Evolutionary conservation across 2,329 filamentous ascomycete species (phyloP).

Genomic region (Ophiosphaerella narmari): DNA sequence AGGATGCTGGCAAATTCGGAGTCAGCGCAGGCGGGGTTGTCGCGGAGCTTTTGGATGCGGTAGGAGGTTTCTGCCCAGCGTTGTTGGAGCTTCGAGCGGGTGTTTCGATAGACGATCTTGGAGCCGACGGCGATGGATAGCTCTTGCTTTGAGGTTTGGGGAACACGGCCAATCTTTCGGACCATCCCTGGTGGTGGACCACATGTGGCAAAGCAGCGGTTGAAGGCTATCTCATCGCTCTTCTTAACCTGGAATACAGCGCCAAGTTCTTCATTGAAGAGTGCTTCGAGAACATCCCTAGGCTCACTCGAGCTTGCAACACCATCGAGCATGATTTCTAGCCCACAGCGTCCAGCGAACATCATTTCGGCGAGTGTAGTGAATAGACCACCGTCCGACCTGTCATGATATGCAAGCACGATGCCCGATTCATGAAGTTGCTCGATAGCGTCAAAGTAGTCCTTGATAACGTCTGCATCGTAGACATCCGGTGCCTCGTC

Average conservation of each 20-base stretch:
- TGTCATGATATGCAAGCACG: constrained; percentile 92
- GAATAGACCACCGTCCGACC: constrained; percentile 89
- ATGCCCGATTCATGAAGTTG: constrained; percentile 68
- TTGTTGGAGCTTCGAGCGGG: constrained; percentile 76
- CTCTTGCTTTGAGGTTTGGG: constrained; percentile 70
- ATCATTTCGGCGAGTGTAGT: constrained; percentile 96
- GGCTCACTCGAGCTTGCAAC: constrained; percentile 66
- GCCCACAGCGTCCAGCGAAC: constrained; percentile 90
- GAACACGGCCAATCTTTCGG: constrained; percentile 80
- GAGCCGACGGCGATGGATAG: constrained; percentile 75
- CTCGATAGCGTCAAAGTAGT: constrained; percentile 88
- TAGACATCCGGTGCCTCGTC: constrained; percentile 85
- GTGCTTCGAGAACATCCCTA: constrained; percentile 70
- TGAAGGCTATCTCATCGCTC: constrained; percentile 81
- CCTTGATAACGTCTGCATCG: constrained; percentile 77
- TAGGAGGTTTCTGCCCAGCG: constrained; percentile 88
- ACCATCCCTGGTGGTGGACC: constrained; percentile 82
- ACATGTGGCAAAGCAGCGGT: constrained; percentile 87
- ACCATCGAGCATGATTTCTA: constrained; percentile 81
- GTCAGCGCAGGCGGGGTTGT: constrained; percentile 86
- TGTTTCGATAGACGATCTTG: constrained; percentile 69
- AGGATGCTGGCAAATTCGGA: constrained; percentile 76
- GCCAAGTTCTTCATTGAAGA: constrained; percentile 97
- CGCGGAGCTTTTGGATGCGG: constrained; percentile 86
- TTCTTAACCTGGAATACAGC: constrained; percentile 94